phyloP scores from a whole-genome alignment of 2,329 filamentous ascomycete genomes.

The Penicillium sclerotigenum region DNA sequence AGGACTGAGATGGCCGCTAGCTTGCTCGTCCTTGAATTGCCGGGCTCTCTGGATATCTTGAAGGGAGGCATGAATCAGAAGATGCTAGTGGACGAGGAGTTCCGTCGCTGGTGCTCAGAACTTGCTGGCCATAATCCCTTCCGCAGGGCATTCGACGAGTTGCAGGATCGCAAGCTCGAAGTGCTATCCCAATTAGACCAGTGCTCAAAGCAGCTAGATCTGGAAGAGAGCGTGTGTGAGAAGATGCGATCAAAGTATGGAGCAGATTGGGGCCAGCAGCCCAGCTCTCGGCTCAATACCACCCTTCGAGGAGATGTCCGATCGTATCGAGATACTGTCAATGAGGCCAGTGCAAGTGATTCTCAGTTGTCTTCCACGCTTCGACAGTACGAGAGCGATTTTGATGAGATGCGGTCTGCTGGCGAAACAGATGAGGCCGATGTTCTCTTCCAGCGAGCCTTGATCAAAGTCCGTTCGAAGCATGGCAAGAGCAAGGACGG shows the following conservation, averaged over 20 bases:
- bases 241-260: constrained; percentile 99
- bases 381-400: constrained; percentile 79
- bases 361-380: constrained; percentile 77
- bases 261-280: constrained; percentile 93
- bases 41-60: constrained; percentile 81
- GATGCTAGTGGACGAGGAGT: constrained; percentile 82
- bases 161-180: constrained; percentile 73
- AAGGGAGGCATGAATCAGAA: constrained; percentile 93
- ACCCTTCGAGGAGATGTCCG: constrained; percentile 83
- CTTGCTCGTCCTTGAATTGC: constrained; percentile 86
- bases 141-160: constrained; percentile 69
- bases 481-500: constrained; percentile 59
- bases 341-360: constrained; percentile 85
- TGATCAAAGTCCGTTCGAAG: constrained; percentile 69
- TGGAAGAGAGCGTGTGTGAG: constrained; percentile 96
- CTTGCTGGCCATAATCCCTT: constrained; percentile 83
- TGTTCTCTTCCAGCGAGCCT: constrained; percentile 79
- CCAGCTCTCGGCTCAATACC: constrained; percentile 82
- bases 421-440: constrained; percentile 84
- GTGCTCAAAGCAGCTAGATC: constrained; percentile 83
- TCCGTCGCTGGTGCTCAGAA: constrained; percentile 89
- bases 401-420: constrained; percentile 91
- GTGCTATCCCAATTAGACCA: constrained; percentile 71
- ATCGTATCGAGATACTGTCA: constrained; percentile 82
- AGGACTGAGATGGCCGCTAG: constrained; percentile 96